Percentiles rank a stretch among this genome's conserved stretches.
These are phyloP conservation scores for Tricharina praecox DNA, from an alignment of 495 filamentous ascomycete genomes.

Conservation along the genomic window DNA sequence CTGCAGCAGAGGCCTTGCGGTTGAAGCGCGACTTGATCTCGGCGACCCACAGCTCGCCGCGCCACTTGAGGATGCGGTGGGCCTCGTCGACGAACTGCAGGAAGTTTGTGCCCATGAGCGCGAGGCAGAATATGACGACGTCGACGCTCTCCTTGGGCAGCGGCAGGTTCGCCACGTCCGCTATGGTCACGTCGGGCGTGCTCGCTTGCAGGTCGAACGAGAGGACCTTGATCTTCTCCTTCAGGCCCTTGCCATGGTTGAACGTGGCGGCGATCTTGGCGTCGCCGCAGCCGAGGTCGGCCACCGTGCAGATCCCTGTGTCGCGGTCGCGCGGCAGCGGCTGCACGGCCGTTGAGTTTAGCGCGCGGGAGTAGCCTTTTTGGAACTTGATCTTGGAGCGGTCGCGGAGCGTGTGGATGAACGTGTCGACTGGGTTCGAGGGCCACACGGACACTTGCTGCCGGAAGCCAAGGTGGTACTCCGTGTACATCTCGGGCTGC, in stretches of 20 bases:
- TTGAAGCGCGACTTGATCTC: constrained; percentile 85
- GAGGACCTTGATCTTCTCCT: constrained; percentile 39
- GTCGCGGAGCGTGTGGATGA: constrained; percentile 47
- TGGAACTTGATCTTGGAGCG: constrained; percentile 33
- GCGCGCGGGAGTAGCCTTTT: constrained; percentile 28
- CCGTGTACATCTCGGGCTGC: constrained; percentile 74
- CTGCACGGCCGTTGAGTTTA: constrained; percentile 10
- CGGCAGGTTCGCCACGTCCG: constrained; percentile 74
- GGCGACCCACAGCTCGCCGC: constrained; percentile 87
- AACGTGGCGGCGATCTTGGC: constrained; percentile 48
- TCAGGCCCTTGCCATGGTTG: constrained; percentile 27
- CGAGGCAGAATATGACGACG: constrained; percentile 81
- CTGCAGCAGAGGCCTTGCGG: constrained; percentile 10
- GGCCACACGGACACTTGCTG: constrained; percentile 91
- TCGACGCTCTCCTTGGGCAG: constrained; percentile 55
- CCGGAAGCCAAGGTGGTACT: constrained; percentile 90
- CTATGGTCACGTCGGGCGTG: constrained; percentile 54
- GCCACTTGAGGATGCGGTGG: constrained; percentile 73
- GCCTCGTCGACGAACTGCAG: constrained; percentile 87
- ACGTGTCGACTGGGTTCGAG: constrained; percentile 78
- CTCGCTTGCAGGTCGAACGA: constrained; percentile 47
- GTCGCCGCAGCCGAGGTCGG: constrained; percentile 72
- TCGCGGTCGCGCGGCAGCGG: constrained; percentile 27
- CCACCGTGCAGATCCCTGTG: constrained; percentile 53
- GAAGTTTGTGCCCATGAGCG: constrained; percentile 98